phyloP scores from a whole-genome alignment of 176 grass and related monocot species.

The Rhynchospora breviuscula region DNA sequence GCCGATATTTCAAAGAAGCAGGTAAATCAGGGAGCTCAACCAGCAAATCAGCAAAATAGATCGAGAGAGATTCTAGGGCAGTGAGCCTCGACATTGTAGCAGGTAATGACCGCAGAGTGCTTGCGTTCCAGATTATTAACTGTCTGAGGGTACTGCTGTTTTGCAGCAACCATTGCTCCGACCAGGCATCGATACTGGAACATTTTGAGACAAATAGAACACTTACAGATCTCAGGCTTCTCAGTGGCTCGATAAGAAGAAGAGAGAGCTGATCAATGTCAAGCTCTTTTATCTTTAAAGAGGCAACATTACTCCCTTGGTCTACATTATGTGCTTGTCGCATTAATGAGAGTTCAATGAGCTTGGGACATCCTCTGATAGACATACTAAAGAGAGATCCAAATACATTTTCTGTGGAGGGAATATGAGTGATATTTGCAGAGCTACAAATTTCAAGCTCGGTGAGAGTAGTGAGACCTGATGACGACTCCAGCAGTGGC shows the following conservation, averaged over 20 bases:
- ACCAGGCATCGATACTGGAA: neutral
- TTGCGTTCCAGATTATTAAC: slow-evolving; percentile 5
- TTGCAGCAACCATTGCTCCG: slow-evolving; percentile 40
- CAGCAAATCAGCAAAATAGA: too few relatives aligned
- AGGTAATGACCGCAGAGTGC: slow-evolving; percentile 20
- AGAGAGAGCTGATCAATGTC: slow-evolving; percentile 30
- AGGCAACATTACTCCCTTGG: neutral
- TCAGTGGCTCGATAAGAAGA: slow-evolving; percentile 27
- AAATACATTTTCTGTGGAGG: slow-evolving; percentile 13
- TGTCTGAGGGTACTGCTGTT: slow-evolving; percentile 11
- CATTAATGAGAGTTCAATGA: neutral
- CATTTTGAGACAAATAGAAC: neutral
- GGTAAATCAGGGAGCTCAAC: too few relatives aligned
- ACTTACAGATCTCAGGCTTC: slow-evolving; percentile 22
- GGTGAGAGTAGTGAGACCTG: slow-evolving; percentile 21
- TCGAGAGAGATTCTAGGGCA: too few relatives aligned
- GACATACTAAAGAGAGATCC: too few relatives aligned
- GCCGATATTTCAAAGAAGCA: too few relatives aligned
- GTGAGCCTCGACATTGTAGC: too few relatives aligned
- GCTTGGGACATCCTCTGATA: neutral
- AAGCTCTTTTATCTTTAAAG: slow-evolving; percentile 15
- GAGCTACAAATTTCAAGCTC: neutral
- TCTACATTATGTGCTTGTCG: neutral
- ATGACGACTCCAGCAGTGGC: neutral
- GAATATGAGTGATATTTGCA: slow-evolving; percentile 7